These are phyloP conservation scores for Orbilia ellipsospora DNA, from an alignment of 2,329 filamentous ascomycete genomes.

Conservation along the genomic window DNA sequence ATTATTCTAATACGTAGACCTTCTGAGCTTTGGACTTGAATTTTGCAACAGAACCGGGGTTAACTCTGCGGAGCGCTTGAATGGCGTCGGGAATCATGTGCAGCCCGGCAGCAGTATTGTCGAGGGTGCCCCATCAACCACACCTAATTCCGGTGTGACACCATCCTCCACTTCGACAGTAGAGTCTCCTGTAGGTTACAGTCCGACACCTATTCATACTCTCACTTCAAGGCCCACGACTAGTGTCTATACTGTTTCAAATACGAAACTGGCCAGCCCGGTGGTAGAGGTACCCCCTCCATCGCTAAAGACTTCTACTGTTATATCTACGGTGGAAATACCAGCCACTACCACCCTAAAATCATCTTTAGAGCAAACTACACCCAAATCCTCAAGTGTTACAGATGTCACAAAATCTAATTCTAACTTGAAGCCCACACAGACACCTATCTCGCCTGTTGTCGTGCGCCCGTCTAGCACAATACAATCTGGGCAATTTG, in stretches of 20 bases:
- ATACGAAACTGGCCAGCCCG: not conserved
- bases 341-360: not conserved
- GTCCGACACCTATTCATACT: conserved; percentile 1
- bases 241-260: not conserved
- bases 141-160: conserved; percentile 1
- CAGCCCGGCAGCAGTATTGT: conserved; percentile 4
- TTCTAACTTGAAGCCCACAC: not conserved
- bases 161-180: conserved; percentile 7
- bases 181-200: conserved; percentile 15
- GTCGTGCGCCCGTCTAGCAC: not conserved
- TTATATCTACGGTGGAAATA: not conserved
- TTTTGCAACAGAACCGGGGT: conserved; percentile 34
- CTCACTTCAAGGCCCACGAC: not conserved
- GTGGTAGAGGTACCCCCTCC: not conserved
- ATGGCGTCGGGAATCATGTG: conserved; percentile 23
- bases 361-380: not conserved
- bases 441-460: not conserved
- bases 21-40: conserved; percentile 37
- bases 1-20: conserved; percentile 16
- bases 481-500: conserved; percentile 20
- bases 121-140: conserved; percentile 16
- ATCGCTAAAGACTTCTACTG: not conserved
- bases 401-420: not conserved
- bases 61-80: conserved; percentile 33
- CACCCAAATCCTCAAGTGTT: not conserved